phyloP scores from a whole-genome alignment of 2,329 filamentous ascomycete genomes.

The Cryphonectria naterciae region DNA sequence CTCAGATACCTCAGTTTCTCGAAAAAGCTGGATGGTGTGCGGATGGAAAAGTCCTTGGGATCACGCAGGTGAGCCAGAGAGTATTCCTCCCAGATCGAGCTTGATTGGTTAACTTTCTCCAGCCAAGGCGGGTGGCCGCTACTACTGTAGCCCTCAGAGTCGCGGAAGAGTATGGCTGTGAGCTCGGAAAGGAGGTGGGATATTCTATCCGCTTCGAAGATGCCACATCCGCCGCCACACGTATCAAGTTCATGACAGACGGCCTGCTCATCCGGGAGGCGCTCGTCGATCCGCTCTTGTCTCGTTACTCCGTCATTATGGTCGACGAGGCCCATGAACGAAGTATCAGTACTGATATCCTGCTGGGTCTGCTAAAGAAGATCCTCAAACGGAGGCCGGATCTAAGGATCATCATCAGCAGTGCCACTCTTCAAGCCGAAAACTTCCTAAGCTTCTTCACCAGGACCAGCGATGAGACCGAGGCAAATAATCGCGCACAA shows the following conservation, averaged over 20 bases:
- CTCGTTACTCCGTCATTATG: conserved; percentile 94
- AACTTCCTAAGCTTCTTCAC: conserved; percentile 81
- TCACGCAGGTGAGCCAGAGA: conserved; percentile 76
- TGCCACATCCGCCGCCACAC: conserved; percentile 80
- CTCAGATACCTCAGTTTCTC: conserved; percentile 91
- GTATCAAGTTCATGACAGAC: conserved; percentile 95
- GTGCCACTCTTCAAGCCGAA: conserved; percentile 89
- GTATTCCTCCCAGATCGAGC: too few relatives aligned
- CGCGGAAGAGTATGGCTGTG: conserved; percentile 84
- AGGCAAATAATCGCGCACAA: conserved; percentile 37
- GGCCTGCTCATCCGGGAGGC: conserved; percentile 90
- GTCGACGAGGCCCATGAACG: conserved; percentile 96
- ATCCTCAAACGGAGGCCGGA: conserved; percentile 80
- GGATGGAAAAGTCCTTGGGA: conserved; percentile 79
- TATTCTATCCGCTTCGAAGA: conserved; percentile 95
- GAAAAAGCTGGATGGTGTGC: conserved; percentile 87
- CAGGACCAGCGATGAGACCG: conserved; percentile 43
- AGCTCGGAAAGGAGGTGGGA: conserved; percentile 86
- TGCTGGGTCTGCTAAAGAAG: conserved; percentile 90
- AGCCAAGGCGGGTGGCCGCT: conserved; percentile 89
- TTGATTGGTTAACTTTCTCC: conserved; percentile 21
- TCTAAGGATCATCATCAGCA: conserved; percentile 86
- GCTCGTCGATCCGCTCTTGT: conserved; percentile 87
- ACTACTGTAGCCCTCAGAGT: conserved; percentile 88
- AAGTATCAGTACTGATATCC: conserved; percentile 87